A percentile compares a stretch with the other conserved stretches of the same genome.
Evolutionary conservation across 495 filamentous ascomycete species (phyloP).

Genomic region (Penicillium robsamsonii): DNA sequence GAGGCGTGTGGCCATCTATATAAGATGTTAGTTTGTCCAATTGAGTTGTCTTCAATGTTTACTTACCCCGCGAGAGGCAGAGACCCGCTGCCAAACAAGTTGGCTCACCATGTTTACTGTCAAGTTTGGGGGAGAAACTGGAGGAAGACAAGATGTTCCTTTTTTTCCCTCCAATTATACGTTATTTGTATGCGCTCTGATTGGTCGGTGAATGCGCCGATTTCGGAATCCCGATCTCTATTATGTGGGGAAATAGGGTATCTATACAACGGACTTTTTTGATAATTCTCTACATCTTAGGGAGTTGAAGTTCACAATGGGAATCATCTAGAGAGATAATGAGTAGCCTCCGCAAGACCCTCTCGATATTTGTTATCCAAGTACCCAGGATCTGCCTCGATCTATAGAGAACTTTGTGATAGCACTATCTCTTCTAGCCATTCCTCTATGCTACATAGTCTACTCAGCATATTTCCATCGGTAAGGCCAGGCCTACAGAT

Average conservation of each 20-base stretch:
- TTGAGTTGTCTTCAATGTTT: not conserved
- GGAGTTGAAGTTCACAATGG: too few relatives aligned
- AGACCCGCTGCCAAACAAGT: constrained; percentile 34
- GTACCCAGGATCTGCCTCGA: too few relatives aligned
- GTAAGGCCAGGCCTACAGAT: too few relatives aligned
- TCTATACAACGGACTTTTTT: too few relatives aligned
- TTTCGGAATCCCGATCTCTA: constrained; percentile 21
- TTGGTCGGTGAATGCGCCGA: constrained; percentile 25
- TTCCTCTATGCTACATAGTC: too few relatives aligned
- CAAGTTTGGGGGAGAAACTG: constrained; percentile 21
- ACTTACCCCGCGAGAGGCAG: constrained; percentile 35
- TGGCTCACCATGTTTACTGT: constrained; percentile 35
- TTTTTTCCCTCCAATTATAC: constrained; percentile 19
- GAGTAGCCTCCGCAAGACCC: too few relatives aligned
- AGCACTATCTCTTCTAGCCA: too few relatives aligned
- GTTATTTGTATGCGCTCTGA: constrained; percentile 27
- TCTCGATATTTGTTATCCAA: too few relatives aligned
- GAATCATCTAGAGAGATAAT: too few relatives aligned
- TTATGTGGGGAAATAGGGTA: not conserved
- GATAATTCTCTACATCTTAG: too few relatives aligned
- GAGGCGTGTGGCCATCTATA: constrained; percentile 30
- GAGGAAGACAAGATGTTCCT: constrained; percentile 22
- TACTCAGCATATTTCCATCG: too few relatives aligned
- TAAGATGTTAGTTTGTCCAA: constrained; percentile 8
- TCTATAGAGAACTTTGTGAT: too few relatives aligned